A percentile compares a stretch with the other conserved stretches of the same genome.
Conservation (phyloP, 1,139 yeast genomes). For the Suhomyces taliae region DNA sequence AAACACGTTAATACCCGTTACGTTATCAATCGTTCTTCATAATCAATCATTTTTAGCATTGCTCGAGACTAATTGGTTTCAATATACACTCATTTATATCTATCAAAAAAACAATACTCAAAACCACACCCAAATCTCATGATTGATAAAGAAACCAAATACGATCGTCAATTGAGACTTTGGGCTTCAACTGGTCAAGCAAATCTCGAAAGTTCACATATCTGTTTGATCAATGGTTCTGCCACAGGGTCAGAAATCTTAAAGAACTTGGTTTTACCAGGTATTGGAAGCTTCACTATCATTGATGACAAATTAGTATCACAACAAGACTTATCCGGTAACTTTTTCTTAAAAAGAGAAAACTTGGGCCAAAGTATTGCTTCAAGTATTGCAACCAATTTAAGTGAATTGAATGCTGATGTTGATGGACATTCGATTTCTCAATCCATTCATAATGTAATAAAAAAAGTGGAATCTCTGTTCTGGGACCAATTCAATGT, state of each 20-base stretch:
- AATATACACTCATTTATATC: too few relatives aligned
- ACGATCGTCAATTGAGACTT: conserved; percentile 84
- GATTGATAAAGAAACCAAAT: conserved; percentile 46
- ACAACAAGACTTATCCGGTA: conserved; percentile 49
- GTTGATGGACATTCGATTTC: conserved; percentile 42
- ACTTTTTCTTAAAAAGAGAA: conserved; percentile 57
- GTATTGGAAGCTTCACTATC: conserved; percentile 68
- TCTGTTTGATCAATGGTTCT: conserved; percentile 63
- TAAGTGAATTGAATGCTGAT: conserved; percentile 63
- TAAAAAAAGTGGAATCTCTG: conserved; percentile 9
- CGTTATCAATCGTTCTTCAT: too few relatives aligned
- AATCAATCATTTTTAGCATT: too few relatives aligned
- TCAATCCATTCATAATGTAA: conserved; percentile 20
- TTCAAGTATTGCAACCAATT: conserved; percentile 34
- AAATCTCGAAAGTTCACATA: conserved; percentile 55
- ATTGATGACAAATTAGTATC: conserved; percentile 48
- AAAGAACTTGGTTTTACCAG: conserved; percentile 81
- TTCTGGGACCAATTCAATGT: conserved; percentile 56
- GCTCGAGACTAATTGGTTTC: too few relatives aligned
- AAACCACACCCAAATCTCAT: neutral
- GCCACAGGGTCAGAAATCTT: conserved; percentile 66
- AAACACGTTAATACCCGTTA: too few relatives aligned
- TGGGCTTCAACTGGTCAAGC: conserved; percentile 85
- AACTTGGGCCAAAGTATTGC: conserved; percentile 49
- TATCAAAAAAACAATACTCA: neutral